These are phyloP conservation scores for Paramecium primaurelia DNA, from an alignment of 73 alveolate species.

Conservation along the genomic window DNA sequence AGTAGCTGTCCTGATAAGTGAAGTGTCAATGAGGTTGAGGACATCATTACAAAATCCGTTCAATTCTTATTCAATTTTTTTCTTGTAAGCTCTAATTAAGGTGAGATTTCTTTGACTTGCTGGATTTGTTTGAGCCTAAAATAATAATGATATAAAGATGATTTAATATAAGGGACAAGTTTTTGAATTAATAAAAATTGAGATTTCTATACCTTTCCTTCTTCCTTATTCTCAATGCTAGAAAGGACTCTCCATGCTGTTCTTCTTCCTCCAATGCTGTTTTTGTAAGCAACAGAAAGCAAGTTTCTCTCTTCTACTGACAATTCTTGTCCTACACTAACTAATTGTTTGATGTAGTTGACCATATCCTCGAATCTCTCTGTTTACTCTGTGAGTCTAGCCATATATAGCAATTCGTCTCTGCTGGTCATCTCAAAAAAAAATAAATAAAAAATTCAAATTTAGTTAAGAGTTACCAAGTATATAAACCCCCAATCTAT, in stretches of 20 bases:
- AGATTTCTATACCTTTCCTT: constrained; percentile 65
- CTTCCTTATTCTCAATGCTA: constrained; percentile 74
- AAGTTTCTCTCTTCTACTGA: constrained; percentile 85
- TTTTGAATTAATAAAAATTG: neutral
- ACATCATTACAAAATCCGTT: constrained; percentile 80
- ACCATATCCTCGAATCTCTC: constrained; percentile 91
- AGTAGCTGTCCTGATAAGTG: constrained; percentile 73
- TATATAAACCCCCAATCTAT: neutral
- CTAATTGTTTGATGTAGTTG: constrained; percentile 76
- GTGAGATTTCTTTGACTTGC: constrained; percentile 60
- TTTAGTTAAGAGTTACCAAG: neutral
- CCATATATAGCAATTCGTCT: constrained; percentile 84
- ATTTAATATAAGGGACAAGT: neutral
- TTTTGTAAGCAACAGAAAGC: constrained; percentile 86
- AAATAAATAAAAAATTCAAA: constrained; percentile 3
- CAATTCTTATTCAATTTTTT: constrained; percentile 85
- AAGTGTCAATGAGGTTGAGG: constrained; percentile 70
- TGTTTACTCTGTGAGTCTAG: constrained; percentile 87
- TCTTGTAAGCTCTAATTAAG: constrained; percentile 74
- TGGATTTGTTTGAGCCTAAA: constrained; percentile 18
- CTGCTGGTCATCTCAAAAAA: constrained; percentile 45
- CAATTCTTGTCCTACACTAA: constrained; percentile 70
- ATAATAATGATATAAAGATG: neutral
- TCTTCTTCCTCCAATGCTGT: constrained; percentile 77
- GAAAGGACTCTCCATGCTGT: constrained; percentile 78